Evolutionary conservation across 306 rosid genomes (phyloP).

Genomic region (Sechiopsis laciniata): DNA sequence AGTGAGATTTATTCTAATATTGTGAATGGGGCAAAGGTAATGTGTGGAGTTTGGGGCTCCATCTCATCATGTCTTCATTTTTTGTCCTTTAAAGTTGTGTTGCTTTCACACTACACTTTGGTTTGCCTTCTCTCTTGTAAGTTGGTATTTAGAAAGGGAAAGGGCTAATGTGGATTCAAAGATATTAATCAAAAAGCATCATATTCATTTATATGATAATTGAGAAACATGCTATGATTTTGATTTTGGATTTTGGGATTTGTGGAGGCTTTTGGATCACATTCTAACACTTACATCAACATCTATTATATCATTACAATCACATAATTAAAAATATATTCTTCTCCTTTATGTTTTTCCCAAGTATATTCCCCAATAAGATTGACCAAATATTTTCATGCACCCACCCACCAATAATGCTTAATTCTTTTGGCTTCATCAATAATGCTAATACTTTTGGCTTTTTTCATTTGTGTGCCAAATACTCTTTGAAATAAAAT

Average conservation of each 20-base stretch:
- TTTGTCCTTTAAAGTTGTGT: constrained; percentile 9
- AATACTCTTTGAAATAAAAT: not conserved
- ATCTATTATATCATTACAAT: not conserved
- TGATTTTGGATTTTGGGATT: constrained; percentile 9
- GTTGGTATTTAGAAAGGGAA: constrained; percentile 3
- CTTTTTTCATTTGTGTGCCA: not conserved
- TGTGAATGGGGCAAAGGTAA: not conserved
- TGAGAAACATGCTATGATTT: not conserved
- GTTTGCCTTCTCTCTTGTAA: not conserved
- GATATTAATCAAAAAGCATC: constrained; percentile 12
- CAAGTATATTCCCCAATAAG: constrained; percentile 11
- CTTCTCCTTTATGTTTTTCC: not conserved
- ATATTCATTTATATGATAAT: not conserved
- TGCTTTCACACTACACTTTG: constrained; percentile 14
- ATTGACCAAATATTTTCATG: constrained; percentile 15
- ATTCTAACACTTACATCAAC: constrained; percentile 1
- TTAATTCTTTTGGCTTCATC: not conserved
- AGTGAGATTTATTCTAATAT: constrained; percentile 7
- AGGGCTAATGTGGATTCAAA: constrained; percentile 3
- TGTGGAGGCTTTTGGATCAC: constrained; percentile 16
- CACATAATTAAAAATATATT: constrained; percentile 13
- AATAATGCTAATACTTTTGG: not conserved
- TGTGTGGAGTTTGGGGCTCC: constrained; percentile 15
- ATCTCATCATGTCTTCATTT: not conserved
- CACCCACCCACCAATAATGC: constrained; percentile 12